Base-by-base conservation (phyloP, 1,139 yeast species). In the Hanseniaspora gamundiae region DNA sequence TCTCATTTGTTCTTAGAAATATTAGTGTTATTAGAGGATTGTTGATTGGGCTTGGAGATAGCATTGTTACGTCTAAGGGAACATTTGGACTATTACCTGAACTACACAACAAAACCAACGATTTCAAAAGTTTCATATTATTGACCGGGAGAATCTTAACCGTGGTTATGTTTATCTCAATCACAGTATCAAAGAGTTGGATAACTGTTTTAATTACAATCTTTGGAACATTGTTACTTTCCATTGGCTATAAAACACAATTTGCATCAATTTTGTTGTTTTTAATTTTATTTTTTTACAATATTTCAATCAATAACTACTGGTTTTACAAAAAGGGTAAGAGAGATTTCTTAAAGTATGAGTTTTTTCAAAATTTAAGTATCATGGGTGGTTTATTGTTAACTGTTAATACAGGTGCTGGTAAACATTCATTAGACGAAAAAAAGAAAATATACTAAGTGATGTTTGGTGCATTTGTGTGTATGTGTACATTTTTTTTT, bases 381-480 rank as follows among this genome's bases (percentile, higher is more conserved):
- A 91, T 91, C 61, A 91, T 91, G 47, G 98, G 98, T 45, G 98
- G 97, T 2, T 74, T 91, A 52, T 68, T 91, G 51, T 70, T 91
- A 55, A 84, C 93, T 52, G 95, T 86, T 52, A 86, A 84, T 65
- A 86, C 95, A 8, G 98, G 98, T 52, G 97, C 98, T 38, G 98
- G 98, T 42, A 93, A 85, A 56, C 71, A 88, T 53, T 84, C 95
- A 31, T 69, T 91, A 49, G 98, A 91, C 61, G 96, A 87, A 65
- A 91, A 91, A 82, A 88, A 91, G 71, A 91, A 91, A 70, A 82
- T 85, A 50, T 88, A 84, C 61, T 88, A 35, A 24, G 6, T 24
- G 9, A 24, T 9, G 6, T 9, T 24, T 7, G 6, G 6, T 9
- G 9, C 26, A 24, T 24, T 24, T 24, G 9, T 24, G 9, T 24